phyloP scores from a whole-genome alignment of 768 basidiomycete genomes.

The Sarcomyxa edulis region DNA sequence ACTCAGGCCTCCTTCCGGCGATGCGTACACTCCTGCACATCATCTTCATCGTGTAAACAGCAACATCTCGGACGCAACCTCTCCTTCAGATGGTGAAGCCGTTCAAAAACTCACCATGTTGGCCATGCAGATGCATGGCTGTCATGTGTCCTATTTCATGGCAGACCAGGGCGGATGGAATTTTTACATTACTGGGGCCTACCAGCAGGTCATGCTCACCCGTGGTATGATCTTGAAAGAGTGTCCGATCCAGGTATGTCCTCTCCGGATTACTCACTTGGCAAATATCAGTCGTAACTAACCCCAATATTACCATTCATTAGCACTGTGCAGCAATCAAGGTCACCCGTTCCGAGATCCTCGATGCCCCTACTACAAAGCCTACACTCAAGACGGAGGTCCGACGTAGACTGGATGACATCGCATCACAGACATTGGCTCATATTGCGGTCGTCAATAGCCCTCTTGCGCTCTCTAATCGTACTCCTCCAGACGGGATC shows the following conservation, averaged over 20 bases:
- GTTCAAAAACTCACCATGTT: constrained; percentile 75
- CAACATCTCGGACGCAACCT: constrained; percentile 31
- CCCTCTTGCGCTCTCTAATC: constrained; percentile 65
- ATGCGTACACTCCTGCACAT: constrained; percentile 30
- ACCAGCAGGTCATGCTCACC: constrained; percentile 89
- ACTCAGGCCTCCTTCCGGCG: constrained; percentile 38
- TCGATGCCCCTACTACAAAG: constrained; percentile 77
- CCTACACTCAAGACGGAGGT: constrained; percentile 80
- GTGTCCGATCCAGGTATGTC: constrained; percentile 72
- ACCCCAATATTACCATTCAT: too few species aligned
- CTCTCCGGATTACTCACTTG: constrained; percentile 12
- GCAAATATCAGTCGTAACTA: too few species aligned
- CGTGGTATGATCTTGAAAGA: constrained; percentile 88
- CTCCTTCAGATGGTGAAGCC: constrained; percentile 54
- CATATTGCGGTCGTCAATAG: constrained; percentile 94
- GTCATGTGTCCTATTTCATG: constrained; percentile 75
- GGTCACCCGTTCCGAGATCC: constrained; percentile 88
- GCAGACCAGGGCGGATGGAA: constrained; percentile 79
- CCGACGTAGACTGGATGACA: constrained; percentile 83
- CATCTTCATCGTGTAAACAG: constrained; percentile 32
- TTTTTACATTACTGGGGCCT: constrained; percentile 85
- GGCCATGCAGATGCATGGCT: constrained; percentile 76
- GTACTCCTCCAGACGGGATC: constrained; percentile 74
- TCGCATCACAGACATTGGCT: constrained; percentile 87
- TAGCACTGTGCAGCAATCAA: constrained; percentile 85